Base-by-base conservation (phyloP, 2,329 filamentous ascomycete species). In the Malbranchea zuffiana region DNA sequence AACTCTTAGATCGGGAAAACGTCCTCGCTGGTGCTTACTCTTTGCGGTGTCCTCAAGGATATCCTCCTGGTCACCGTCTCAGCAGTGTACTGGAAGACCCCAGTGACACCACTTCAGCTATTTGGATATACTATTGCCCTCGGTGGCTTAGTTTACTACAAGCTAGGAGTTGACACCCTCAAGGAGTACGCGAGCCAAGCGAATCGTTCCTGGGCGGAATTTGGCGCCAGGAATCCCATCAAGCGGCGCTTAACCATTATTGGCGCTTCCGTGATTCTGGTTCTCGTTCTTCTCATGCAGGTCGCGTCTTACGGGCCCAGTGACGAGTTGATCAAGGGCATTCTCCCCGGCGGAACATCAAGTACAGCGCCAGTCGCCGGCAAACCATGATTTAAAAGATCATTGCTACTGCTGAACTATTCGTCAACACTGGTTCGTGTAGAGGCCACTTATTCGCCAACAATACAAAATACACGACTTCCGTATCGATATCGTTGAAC, bases 21-120 rank as follows among this genome's bases (percentile, higher is more conserved):
- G 5, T 92, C 84, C 2, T 82, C 81, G 39, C 74, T 92, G 35
- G 82, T 87, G 50, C 80, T 92, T 64, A 86, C 83, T 21, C 74
- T 92, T 16, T 86, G 79, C 41, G 83, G 85, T 57, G 84, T 92
- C 46, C 74, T 90, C 52, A 92, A 92, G 64, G 83, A 86, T 59
- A 87, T 92, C 43, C 74, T 92, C 41, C 76, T 92, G 38, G 82
- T 92, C 46, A 66, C 72, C 43, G 71, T 76, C 41, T 85, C 81
- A 36, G 80, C 90, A 61, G 58, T 83, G 53, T 78, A 88, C 56
- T 90, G 83, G 78, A 67, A 72, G 48, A 84, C 82, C 39, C 71
- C 74, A 20, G 79, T 90, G 52, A 71, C 77, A 13, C 55, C 63
- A 16, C 68, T 85, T 39, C 84, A 92, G 62, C 74, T 76, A 50